These are phyloP conservation scores for Kwoniella dejecticola DNA, from an alignment of 768 basidiomycete genomes.

Conservation along the genomic window DNA sequence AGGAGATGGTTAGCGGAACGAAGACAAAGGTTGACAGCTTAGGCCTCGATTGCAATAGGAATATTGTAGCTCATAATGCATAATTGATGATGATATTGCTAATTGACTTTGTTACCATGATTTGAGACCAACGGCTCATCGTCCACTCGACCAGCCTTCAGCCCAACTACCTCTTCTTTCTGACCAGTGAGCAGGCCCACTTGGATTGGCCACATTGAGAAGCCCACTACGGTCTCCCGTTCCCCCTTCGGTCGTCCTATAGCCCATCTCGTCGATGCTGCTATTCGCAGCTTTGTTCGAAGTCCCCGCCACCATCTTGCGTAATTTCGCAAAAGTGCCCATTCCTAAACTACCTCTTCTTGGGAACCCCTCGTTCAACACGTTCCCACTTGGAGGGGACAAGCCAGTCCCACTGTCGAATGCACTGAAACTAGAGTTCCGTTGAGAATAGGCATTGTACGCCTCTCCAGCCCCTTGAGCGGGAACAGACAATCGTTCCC, in stretches of 20 bases:
- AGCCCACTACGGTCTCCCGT: not conserved
- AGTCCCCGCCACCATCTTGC: constrained; percentile 5
- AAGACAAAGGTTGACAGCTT: constrained; percentile 17
- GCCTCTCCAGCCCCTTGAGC: constrained; percentile 6
- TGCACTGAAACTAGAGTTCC: not conserved
- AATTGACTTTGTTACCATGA: too few species aligned
- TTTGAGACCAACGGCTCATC: too few species aligned
- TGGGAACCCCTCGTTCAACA: constrained; percentile 6
- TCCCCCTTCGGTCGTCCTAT: not conserved
- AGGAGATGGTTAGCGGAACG: constrained; percentile 25
- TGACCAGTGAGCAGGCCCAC: constrained; percentile 18
- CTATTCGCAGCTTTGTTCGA: not conserved
- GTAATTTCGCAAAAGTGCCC: constrained; percentile 21
- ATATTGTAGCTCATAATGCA: not conserved
- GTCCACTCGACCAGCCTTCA: constrained; percentile 31
- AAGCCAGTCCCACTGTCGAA: not conserved
- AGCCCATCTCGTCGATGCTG: constrained; percentile 6
- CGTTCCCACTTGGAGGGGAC: not conserved
- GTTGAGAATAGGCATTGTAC: not conserved
- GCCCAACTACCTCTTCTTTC: constrained; percentile 46
- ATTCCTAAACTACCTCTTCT: constrained; percentile 29
- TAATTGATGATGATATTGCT: too few species aligned
- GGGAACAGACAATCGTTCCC: constrained; percentile 13
- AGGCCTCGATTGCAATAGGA: not conserved
- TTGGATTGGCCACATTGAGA: not conserved